phyloP scores from a whole-genome alignment of 306 rosid species.

The Cucumis melo region DNA sequence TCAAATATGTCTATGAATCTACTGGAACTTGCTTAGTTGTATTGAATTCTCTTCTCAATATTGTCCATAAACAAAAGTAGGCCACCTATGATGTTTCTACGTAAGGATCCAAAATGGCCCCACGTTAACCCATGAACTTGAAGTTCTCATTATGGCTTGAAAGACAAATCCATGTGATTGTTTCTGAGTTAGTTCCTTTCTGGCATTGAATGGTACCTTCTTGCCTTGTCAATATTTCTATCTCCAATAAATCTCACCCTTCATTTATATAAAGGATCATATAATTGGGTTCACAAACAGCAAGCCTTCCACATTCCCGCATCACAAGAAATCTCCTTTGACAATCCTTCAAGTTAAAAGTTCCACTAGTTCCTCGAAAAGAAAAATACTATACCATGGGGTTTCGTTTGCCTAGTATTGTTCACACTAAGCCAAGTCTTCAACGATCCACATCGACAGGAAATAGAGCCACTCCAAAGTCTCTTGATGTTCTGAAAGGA shows the following conservation, averaged over 20 bases:
- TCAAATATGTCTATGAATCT: background rate
- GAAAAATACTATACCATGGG: slow-evolving; percentile 9
- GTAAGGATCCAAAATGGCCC: background rate
- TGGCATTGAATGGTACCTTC: background rate
- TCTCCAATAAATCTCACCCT: background rate
- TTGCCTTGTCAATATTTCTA: background rate
- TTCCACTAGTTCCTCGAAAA: background rate
- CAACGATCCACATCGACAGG: background rate
- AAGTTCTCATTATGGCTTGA: background rate
- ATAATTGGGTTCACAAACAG: slow-evolving; percentile 6
- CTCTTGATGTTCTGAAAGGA: slow-evolving; percentile 12
- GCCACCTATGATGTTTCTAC: background rate
- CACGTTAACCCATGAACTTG: background rate
- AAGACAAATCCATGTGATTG: slow-evolving; percentile 22
- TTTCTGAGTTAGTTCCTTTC: background rate
- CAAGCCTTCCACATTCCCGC: background rate
- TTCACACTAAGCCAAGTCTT: background rate
- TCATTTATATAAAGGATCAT: slow-evolving; percentile 18
- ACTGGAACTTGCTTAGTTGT: background rate
- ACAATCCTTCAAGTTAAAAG: background rate
- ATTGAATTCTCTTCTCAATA: background rate
- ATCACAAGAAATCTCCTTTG: background rate
- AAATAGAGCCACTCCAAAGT: background rate
- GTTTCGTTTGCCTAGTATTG: slow-evolving; percentile 4
- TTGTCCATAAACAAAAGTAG: background rate